Percentiles rank a stretch among this genome's conserved stretches.
phyloP scores from a whole-genome alignment of 495 filamentous ascomycete genomes.

The Amorphotheca resinae region DNA sequence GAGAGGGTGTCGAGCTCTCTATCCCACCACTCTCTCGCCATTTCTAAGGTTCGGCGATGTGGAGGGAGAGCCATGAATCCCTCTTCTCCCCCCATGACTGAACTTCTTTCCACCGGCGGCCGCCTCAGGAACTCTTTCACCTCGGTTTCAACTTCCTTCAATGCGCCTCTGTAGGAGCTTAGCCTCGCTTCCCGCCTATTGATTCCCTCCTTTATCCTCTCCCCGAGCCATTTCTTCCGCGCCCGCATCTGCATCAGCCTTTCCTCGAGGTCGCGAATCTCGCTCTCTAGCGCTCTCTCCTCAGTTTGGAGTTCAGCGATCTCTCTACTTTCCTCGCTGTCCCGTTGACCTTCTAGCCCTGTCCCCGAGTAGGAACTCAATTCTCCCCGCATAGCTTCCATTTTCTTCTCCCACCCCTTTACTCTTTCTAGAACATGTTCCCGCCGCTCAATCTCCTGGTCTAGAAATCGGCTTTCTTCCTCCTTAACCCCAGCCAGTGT shows the following conservation, averaged over 20 bases:
- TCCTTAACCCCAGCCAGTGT: conserved; percentile 59
- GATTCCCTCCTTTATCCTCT: conserved; percentile 47
- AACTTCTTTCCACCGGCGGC: conserved; percentile 27
- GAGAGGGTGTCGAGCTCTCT: conserved; percentile 37
- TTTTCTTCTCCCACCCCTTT: conserved; percentile 44
- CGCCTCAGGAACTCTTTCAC: conserved; percentile 33
- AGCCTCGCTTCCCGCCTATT: conserved; percentile 43
- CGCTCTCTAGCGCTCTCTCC: conserved; percentile 36
- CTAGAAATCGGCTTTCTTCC: conserved; percentile 54
- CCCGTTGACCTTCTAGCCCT: conserved; percentile 12
- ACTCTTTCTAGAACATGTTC: conserved; percentile 48
- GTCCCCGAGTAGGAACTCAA: conserved; percentile 2
- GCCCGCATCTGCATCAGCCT: conserved; percentile 56
- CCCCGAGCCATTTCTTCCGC: conserved; percentile 45
- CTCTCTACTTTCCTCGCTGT: conserved; percentile 22
- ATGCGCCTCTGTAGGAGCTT: conserved; percentile 36
- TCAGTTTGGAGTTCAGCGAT: conserved; percentile 39
- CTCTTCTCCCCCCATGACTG: conserved; percentile 23
- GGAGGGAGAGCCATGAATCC: conserved; percentile 43
- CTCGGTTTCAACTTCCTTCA: conserved; percentile 29
- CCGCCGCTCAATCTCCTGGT: conserved; percentile 41
- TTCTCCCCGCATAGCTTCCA: conserved; percentile 22
- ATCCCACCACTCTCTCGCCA: conserved; percentile 68
- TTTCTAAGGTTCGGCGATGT: conserved; percentile 58
- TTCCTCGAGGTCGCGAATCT: conserved; percentile 49